phyloP scores from a whole-genome alignment of 176 grass and related monocot species.

The Themeda triandra region DNA sequence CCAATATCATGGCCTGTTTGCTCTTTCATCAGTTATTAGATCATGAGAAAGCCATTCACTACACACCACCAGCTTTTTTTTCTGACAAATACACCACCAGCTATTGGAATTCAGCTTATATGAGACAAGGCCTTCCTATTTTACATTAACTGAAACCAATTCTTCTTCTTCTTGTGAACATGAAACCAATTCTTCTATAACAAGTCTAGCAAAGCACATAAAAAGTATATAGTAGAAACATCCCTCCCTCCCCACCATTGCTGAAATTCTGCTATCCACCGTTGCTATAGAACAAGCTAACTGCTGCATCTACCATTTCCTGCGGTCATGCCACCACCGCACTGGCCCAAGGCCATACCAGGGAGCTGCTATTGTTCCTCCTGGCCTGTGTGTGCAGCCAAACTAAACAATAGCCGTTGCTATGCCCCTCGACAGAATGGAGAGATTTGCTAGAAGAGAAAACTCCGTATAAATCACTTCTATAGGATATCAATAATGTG shows the following conservation, averaged over 20 bases:
- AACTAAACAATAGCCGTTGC: background rate
- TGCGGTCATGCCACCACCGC: background rate
- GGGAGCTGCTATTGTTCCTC: background rate
- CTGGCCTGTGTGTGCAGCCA: background rate
- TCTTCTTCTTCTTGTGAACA: no score
- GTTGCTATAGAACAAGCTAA: no score
- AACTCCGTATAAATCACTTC: background rate
- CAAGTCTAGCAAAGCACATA: background rate
- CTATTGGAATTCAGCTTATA: background rate
- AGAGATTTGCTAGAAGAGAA: background rate
- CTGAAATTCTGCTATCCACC: background rate
- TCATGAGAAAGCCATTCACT: conserved; percentile 16
- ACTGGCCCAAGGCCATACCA: background rate
- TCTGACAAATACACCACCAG: no score
- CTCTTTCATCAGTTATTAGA: background rate
- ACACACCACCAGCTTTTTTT: background rate
- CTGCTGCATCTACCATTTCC: background rate
- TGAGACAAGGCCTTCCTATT: background rate
- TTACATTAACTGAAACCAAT: background rate
- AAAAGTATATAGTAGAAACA: background rate
- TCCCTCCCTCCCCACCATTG: background rate
- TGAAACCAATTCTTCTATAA: background rate
- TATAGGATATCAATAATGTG: background rate
- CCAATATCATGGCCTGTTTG: background rate
- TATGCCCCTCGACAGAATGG: background rate